Base-by-base conservation (phyloP, 257 asterid genomes). In the Penstemon newberryi region DNA sequence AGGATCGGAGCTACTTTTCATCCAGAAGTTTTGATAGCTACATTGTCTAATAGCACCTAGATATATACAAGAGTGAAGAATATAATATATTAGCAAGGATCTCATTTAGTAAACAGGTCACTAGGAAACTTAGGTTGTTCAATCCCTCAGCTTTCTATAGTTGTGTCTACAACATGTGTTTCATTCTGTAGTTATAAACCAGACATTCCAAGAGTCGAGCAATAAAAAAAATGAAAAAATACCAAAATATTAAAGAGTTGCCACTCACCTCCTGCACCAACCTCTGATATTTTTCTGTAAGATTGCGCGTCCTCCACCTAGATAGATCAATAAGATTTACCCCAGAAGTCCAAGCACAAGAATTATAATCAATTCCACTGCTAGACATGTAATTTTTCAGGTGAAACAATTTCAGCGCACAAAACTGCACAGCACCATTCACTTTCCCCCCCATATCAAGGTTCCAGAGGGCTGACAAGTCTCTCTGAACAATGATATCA, bases 301-400 rank as follows among this genome's bases (percentile, higher is more conserved):
- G 87, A 75, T 86, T 75, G 45, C 70, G 89, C 54, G 72, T 73
- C 86, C 95, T 85, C 98, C 98, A 92, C 79, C 84, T 72, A 49
- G 78, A 82, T 69, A 92, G 78, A 83, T 92, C 93, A 56, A 92
- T 73, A 62, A 90, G 19, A 83, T 90, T 93, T 72, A 93, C 70
- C 65, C 97, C 99, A 70, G 99, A 87, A 69, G 85, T 85, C 99
- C 99, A 93, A 67, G 86, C 87, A 79, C 99, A 93, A 61, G 95
- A 84, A 75, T 80, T 74, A 70, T 77, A 89, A 79, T 78, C 78
- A 56, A 77, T 59, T 60, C 76, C 79, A 75, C 76, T 77, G 63
- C 77, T 65, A 45, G 80, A 79, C 79, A 85, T 69, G 79, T 81
- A 80, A 45, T 78, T 55, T 78, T 80, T 78, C 78, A 93, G 88